A percentile compares a stretch with the other conserved stretches of the same genome.
phyloP scores from a whole-genome alignment of 106 monocot species.

The Phalaenopsis equestris region DNA sequence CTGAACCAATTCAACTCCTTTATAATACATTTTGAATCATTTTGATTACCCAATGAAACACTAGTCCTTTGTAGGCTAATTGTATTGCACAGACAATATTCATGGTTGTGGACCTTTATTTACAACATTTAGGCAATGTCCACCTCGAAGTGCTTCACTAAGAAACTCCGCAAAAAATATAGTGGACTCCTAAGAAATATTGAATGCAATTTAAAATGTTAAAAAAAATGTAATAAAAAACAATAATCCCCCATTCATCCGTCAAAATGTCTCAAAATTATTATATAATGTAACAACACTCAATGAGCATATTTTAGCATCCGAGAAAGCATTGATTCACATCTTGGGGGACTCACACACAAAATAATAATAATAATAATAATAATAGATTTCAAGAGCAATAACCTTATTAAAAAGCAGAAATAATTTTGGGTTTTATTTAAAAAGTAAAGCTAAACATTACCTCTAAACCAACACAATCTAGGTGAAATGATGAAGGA shows the following conservation, averaged over 20 bases:
- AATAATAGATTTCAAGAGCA: background rate
- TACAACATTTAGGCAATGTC: background rate
- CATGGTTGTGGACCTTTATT: background rate
- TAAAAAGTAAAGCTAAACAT: slow-evolving; percentile 2
- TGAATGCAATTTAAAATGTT: no score
- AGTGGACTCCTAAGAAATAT: background rate
- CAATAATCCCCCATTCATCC: background rate
- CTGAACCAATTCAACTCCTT: no score
- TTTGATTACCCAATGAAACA: no score
- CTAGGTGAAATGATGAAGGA: slow-evolving; percentile 58
- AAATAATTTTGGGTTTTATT: background rate
- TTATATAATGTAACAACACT: background rate
- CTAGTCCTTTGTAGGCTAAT: background rate
- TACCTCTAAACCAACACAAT: slow-evolving; percentile 59
- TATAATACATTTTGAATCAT: no score
- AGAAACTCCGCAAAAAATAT: background rate
- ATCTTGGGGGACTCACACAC: background rate
- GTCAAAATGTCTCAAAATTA: background rate
- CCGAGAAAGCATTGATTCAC: background rate
- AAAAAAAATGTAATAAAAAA: background rate
- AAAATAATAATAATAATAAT: background rate
- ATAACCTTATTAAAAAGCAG: background rate
- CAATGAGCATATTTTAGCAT: background rate
- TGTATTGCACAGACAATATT: background rate
- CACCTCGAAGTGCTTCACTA: background rate